phyloP scores from a whole-genome alignment of 345 rosid species.

The Acer negundo region DNA sequence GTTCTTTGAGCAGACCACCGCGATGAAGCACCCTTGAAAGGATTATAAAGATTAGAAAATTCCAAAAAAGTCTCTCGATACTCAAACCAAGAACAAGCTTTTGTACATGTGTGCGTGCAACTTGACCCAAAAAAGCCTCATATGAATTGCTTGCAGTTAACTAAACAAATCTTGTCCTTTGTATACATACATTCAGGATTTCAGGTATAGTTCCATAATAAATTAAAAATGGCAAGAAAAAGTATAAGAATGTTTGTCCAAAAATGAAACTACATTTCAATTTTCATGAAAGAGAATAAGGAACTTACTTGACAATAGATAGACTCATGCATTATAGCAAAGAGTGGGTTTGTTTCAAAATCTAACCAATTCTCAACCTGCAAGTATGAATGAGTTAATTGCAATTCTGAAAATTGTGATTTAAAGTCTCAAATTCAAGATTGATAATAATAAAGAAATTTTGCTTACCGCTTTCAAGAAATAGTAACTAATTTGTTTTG shows the following conservation, averaged over 20 bases:
- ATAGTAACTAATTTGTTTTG: constrained; percentile 61
- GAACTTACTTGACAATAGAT: constrained; percentile 80
- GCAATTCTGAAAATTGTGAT: background rate
- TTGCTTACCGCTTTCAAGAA: constrained; percentile 77
- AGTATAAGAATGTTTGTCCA: background rate
- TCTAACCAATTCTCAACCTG: constrained; percentile 78
- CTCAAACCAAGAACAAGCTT: background rate
- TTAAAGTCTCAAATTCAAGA: constrained; percentile 12
- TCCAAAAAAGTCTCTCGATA: background rate
- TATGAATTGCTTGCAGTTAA: background rate
- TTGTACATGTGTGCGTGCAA: background rate
- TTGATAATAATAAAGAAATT: background rate
- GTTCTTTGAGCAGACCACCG: constrained; percentile 79
- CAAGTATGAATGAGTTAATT: constrained; percentile 22
- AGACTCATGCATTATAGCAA: constrained; percentile 77
- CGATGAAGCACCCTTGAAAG: constrained; percentile 71
- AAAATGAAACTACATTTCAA: background rate
- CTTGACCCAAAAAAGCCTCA: background rate
- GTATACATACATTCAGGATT: too few species aligned
- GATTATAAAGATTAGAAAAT: constrained; percentile 6
- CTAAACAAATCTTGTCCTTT: background rate
- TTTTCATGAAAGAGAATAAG: constrained; percentile 9
- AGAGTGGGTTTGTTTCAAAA: constrained; percentile 87
- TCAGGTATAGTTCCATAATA: background rate
- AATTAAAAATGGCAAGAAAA: background rate